Evolutionary conservation across 805 yeast genomes (phyloP), one percentile per base, ranked within the genome.

Genomic region (Jamesozyma lodderae): DNA sequence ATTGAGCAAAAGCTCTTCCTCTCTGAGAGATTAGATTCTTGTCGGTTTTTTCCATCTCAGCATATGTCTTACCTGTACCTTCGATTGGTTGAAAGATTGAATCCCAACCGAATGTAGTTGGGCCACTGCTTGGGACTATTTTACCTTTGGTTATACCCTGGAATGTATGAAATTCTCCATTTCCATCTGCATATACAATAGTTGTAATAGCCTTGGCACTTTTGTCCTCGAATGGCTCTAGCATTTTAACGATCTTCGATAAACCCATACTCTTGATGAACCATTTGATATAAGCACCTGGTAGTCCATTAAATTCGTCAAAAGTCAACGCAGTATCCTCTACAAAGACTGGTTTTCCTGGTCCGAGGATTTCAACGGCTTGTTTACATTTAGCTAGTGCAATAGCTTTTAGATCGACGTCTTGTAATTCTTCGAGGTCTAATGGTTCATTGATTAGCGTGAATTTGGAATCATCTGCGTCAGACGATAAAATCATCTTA

Each of bases 201-300:
- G 97, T 88, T 49, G 96, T 85, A 36, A 86, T 75, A 1, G 97
- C 96, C 43, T 75, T 72, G 6, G 96, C 98, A 3, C 77, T 62
- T 56, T 86, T 86, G 59, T 85, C 84, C 35, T 81, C 88, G 56
- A 82, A 92, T 26, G 84, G 84, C 43, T 66, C 75, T 29, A 94
- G 66, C 79, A 90, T 71, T 51, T 81, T 77, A 41, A 79, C 82
- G 39, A 90, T 64, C 2, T 90, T 90, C 11, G 73, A 75, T 24
- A 83, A 69, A 0, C 96, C 96, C 47, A 88, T 59, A 11, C 73
- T 62, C 45, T 77, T 67, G 32, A 85, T 71, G 62, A 92, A 92
- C 98, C 98, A 90, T 61, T 90, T 90, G 62, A 78, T 75, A 48
- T 86, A 85, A 1, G 97, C 97, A 18, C 99, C 99, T 3, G 99